phyloP scores from a whole-genome alignment of 1,139 yeast genomes.

The Debaryomyces sp. region DNA sequence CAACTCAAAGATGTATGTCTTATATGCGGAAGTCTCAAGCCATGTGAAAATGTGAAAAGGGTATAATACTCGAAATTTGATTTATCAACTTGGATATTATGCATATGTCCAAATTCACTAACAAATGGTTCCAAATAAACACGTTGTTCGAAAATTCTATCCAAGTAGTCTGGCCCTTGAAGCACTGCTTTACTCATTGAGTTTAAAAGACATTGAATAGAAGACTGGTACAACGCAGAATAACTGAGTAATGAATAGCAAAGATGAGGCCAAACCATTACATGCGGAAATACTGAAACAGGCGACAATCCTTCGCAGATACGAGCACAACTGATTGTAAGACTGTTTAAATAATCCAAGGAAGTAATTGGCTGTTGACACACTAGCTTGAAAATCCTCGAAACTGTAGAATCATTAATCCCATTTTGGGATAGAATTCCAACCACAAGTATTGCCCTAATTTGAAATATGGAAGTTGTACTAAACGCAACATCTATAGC shows the following conservation, averaged over 20 bases:
- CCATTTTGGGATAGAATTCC: conserved; percentile 73
- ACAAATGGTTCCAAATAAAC: conserved; percentile 44
- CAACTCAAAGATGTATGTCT: conserved; percentile 56
- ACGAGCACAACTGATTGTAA: conserved; percentile 56
- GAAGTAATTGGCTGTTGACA: conserved; percentile 31
- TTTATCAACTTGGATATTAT: conserved; percentile 41
- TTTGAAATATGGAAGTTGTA: conserved; percentile 63
- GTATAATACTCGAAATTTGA: conserved; percentile 61
- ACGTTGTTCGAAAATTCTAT: conserved; percentile 41
- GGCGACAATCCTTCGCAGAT: conserved; percentile 64
- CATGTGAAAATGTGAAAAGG: conserved; percentile 57
- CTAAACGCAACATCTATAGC: conserved; percentile 68
- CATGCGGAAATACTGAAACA: conserved; percentile 55
- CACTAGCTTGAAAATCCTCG: conserved; percentile 42
- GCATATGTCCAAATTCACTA: conserved; percentile 47
- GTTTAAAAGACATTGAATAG: conserved; percentile 44
- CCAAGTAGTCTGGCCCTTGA: conserved; percentile 26
- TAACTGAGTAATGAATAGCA: conserved; percentile 39
- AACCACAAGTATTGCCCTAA: conserved; percentile 69
- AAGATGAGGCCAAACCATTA: conserved; percentile 66
- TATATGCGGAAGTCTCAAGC: conserved; percentile 64
- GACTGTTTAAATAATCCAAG: conserved; percentile 39
- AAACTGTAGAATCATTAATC: conserved; percentile 61
- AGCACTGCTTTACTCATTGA: conserved; percentile 30
- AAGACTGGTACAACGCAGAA: conserved; percentile 54